Base-by-base conservation (phyloP, 306 rosid genomes). In the Carpinus fangiana region DNA sequence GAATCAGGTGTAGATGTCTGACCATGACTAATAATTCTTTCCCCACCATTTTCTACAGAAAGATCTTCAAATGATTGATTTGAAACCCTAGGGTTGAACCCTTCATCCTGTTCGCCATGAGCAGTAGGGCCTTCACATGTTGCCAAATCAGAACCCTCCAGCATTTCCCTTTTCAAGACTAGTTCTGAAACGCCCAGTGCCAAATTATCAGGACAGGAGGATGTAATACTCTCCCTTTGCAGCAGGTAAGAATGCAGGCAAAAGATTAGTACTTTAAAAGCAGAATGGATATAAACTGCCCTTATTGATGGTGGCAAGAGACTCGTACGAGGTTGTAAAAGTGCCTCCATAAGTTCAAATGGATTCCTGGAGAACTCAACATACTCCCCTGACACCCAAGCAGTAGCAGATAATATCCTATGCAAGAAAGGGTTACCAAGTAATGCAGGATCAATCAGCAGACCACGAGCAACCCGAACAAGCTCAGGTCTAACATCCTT, bases 391-490 rank as follows among this genome's bases (percentile, higher is more conserved):
- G 86, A 88, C 64, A 89, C 90, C 98, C 98, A 95, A 75, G 98
- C 96, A 81, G 93, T 85, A 34, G 93, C 98, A 18, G 93, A 95
- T 76, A 95, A 77, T 81, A 90, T 87, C 84, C 90, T 82, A 77
- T 93, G 90, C 78, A 95, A 66, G 89, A 81, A 86, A 72, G 78
- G 89, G 82, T 95, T 90, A 67, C 98, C 96, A 66, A 90, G 91
- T 73, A 95, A 87, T 70, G 98, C 98, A n/a, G 98, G 98, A 86
- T 92, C 98, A 76, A 95, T 95, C 88, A 95, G 84, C 72, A 95
- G 80, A 89, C 88, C 92, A 16, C 91, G 96, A 76, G 81, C 84
- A 70, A 91, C 93, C 76, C 83, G 88, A 50, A 91, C 93, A 82
- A 92, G 98, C 86, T 86, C 89, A 50, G 89, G 81, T 77, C 97